These are phyloP conservation scores for Fraxinus latifolia DNA, from an alignment of 305 asterid species.

Conservation along the genomic window DNA sequence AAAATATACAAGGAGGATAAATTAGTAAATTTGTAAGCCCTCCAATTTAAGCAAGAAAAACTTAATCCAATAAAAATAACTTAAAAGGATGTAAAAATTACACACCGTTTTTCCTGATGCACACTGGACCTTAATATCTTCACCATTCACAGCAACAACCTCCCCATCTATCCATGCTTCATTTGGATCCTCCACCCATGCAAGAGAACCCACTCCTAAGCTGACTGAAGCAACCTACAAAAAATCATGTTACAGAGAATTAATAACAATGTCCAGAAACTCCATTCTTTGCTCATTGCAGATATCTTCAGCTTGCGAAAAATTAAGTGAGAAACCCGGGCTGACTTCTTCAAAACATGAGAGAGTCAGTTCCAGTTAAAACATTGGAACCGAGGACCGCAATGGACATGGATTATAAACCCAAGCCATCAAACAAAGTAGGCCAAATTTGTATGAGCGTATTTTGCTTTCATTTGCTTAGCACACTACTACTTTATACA, in stretches of 20 bases:
- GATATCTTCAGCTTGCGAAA: neutral
- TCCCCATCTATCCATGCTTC: conserved; percentile 87
- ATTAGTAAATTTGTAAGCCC: neutral
- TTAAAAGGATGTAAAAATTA: conserved; percentile 15
- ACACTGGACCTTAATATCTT: conserved; percentile 59
- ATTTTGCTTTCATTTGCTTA: neutral
- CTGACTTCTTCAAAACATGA: neutral
- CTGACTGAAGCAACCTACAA: conserved; percentile 64
- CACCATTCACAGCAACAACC: conserved; percentile 57
- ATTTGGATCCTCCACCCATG: conserved; percentile 85
- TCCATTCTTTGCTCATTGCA: neutral
- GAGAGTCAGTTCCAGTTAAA: neutral
- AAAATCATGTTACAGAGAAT: neutral
- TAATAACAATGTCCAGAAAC: neutral
- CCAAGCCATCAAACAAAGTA: neutral
- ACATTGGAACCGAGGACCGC: neutral
- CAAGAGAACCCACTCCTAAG: conserved; percentile 70
- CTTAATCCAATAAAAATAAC: neutral
- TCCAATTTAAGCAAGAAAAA: neutral
- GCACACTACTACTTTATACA: neutral
- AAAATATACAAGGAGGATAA: neutral
- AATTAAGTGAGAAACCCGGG: neutral
- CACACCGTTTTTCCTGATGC: conserved; percentile 75
- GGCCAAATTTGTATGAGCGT: neutral
- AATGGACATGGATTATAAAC: neutral